Evolutionary conservation across 257 asterid species (phyloP).

Genomic region (Nicotiana otophora): DNA sequence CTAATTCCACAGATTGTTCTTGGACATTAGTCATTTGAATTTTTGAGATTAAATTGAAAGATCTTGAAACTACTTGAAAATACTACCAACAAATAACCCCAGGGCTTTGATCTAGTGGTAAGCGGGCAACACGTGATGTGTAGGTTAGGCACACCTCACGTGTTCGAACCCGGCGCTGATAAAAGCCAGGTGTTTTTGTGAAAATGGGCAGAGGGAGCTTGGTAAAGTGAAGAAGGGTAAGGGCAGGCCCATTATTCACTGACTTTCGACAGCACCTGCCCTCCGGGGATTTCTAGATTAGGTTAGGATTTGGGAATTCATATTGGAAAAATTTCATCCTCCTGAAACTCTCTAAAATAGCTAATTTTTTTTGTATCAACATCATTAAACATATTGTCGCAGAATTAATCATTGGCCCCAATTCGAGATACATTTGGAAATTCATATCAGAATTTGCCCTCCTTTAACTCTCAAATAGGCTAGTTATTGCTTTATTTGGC

Average conservation of each 20-base stretch:
- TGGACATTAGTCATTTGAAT: neutral
- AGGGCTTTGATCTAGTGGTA: neutral
- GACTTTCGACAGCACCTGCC: neutral
- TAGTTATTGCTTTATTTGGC: neutral
- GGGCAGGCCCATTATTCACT: neutral
- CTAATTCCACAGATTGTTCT: neutral
- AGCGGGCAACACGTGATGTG: neutral
- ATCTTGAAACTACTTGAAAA: neutral
- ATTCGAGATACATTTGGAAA: neutral
- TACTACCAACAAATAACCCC: neutral
- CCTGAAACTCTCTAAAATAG: neutral
- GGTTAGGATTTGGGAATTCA: neutral
- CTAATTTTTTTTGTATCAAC: neutral
- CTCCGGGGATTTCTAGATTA: neutral
- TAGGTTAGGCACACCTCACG: neutral
- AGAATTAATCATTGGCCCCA: neutral
- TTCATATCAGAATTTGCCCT: conserved; percentile 2
- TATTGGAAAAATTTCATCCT: neutral
- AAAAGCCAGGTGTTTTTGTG: neutral
- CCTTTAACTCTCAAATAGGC: neutral
- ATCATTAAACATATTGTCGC: neutral
- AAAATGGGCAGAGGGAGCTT: neutral
- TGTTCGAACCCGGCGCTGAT: neutral
- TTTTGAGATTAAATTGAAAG: neutral
- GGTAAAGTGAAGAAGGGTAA: too few species aligned